Base-by-base conservation (phyloP, 2,329 filamentous ascomycete species). In the Diplodia scrobiculata region DNA sequence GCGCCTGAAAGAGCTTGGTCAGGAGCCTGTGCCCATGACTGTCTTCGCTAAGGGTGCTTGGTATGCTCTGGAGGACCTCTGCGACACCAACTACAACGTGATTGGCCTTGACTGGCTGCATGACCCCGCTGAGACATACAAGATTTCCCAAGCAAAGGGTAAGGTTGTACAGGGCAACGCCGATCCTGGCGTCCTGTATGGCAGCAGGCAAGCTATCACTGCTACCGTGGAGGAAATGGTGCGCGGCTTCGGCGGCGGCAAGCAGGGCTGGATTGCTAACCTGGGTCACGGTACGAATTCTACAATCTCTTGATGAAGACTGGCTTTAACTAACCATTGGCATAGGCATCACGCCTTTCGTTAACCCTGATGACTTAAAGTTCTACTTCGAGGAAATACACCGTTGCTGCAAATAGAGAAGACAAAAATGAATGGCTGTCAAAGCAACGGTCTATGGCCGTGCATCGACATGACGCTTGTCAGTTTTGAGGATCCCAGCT, bases 1-100 rank as follows among this genome's bases (percentile, higher is more conserved):
- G 71, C 88, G 87, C 68, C 81, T 98, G 66, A 82, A 85, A 71
- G 89, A 91, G 75, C 83, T 96, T 74, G 88, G 88, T 0, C 80
- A 94, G 63, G 90, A 93, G 67, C 84, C 82, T 11, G 94, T 99
- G 2, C 95, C 95, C 2, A 97, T 98, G 93, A 96, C 93, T 5
- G 92, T 98, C 27, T 99, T 99, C 78, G 92, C 95, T 41, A 99
- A 99, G 82, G 95, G 95, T 11, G 94, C 95, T 11, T 98, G 95
- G 91, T 95, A 96, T 78, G 92, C 92, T 3, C 84, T 99, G 58
- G 91, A 97, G 71, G 88, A 91, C 36, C 86, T 95, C 21, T 97
- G 93, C 80, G 83, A 92, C 73, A 86, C 93, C 17, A 93, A 92
- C 48, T 99, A 98, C 82, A 87, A 98, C 74, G 92, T 97, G 45